Percentiles rank a stretch among this genome's conserved stretches.
Conservation (phyloP, 1,284 basidiomycete genomes). For the Porogramme epimiltina region DNA sequence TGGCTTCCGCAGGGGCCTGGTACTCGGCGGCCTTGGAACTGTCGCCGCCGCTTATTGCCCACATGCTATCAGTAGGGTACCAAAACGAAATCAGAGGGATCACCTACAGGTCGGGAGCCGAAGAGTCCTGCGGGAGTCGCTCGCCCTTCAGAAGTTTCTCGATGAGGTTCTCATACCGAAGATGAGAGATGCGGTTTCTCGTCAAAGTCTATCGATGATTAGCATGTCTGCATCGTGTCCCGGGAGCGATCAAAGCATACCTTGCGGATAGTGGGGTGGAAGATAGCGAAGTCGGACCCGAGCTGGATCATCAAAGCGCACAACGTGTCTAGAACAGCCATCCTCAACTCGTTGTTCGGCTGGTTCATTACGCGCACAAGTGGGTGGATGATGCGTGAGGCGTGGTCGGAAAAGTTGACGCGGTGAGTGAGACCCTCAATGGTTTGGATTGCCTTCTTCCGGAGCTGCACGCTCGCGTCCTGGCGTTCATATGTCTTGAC, state of each 20-base stretch:
- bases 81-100: not conserved
- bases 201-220: slow-evolving; percentile 60
- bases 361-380: slow-evolving; percentile 85
- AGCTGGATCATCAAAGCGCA: slow-evolving; percentile 93
- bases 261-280: slow-evolving; percentile 97
- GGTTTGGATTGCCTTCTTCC: slow-evolving; percentile 90
- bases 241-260: slow-evolving; percentile 38
- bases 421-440: slow-evolving; percentile 91
- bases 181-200: slow-evolving; percentile 82
- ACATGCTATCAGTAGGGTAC: slow-evolving; percentile 2
- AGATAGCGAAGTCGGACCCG: slow-evolving; percentile 96
- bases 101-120: slow-evolving; percentile 47
- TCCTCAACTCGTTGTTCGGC: slow-evolving; percentile 82
- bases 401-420: slow-evolving; percentile 99
- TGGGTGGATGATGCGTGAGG: slow-evolving; percentile 96
- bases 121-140: slow-evolving; percentile 78
- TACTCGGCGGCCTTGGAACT: slow-evolving; percentile 67
- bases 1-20: slow-evolving; percentile 78
- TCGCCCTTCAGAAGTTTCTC: slow-evolving; percentile 92
- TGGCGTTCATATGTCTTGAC: slow-evolving; percentile 89
- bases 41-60: slow-evolving; percentile 57
- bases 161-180: slow-evolving; percentile 88
- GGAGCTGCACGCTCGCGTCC: slow-evolving; percentile 75
- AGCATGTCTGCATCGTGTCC: not conserved
- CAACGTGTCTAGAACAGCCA: slow-evolving; percentile 91